A percentile compares a stretch with the other conserved stretches of the same genome.
Conservation (phyloP, 177 flowering plant species). For the Vitis hybrid region DNA sequence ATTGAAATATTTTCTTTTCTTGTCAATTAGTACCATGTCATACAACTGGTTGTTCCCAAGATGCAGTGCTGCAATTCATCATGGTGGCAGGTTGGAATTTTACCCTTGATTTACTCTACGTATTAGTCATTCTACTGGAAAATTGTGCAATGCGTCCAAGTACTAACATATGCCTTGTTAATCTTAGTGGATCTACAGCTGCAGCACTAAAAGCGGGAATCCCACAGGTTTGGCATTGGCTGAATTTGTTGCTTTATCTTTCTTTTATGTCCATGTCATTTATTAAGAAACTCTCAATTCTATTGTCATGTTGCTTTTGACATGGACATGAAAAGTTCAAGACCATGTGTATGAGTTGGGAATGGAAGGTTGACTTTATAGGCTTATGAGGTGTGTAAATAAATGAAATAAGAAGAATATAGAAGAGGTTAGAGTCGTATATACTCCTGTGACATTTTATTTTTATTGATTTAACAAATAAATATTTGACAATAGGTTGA, state of each 20-base stretch:
- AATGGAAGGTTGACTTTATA: too few species aligned
- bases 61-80: conserved; percentile 81
- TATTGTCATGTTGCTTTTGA: neutral
- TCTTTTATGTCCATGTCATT: neutral
- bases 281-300: neutral
- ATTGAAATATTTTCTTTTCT: conserved; percentile 17
- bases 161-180: conserved; percentile 1
- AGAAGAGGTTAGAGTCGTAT: too few species aligned
- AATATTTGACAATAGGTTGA: too few species aligned
- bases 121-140: neutral
- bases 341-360: too few species aligned
- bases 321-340: too few species aligned
- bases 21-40: conserved; percentile 55
- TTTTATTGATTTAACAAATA: too few species aligned
- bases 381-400: too few species aligned
- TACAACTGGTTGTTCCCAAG: conserved; percentile 80
- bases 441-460: too few species aligned
- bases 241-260: neutral
- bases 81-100: conserved; percentile 86
- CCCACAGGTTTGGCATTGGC: conserved; percentile 63
- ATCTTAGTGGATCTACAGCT: conserved; percentile 85
- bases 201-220: conserved; percentile 85
- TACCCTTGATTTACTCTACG: neutral
- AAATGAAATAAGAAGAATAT: too few species aligned
- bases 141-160: neutral